Base-by-base conservation (phyloP, 2,329 filamentous ascomycete genomes). In the Gyromitra esculenta region DNA sequence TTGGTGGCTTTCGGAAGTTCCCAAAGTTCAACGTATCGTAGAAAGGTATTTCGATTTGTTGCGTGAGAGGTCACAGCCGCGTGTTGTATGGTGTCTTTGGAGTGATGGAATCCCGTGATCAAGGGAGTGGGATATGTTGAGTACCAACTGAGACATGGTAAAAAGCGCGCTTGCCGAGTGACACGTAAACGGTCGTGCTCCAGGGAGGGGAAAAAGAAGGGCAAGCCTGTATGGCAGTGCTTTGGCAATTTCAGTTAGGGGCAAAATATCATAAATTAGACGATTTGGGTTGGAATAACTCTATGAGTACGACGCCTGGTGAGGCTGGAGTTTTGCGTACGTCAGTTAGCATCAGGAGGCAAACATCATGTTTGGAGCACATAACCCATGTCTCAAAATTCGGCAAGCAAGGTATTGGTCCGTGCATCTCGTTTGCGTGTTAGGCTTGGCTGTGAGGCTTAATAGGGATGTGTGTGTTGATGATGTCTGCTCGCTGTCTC, bases 401-500 rank as follows among this genome's bases (percentile, higher is more conserved):
- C 39, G 54, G 65, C 39, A 60, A 48, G 39, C 65, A 69, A n/a
- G 54, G 54, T 31, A 60, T 69, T 69, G 66, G 66, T 50, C 66
- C 43, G 66, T 69, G 66, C 66, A 21, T 31, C 45, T 37, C 15
- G 18, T 5, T 59, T 35, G 25, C 9, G 13, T 37, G 13, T 39
- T 4, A 31, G 25, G 25, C 25, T 31, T 31, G 25, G 25, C 25
- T 4, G 4, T 3, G 25, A 31, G 25, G 25, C 25, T 31, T 31
- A 4, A 31, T 4, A 31, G 25, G 25, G 25, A 31, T 31, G 25
- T 31, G 25, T 31, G 25, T 3, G 25, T 31, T 31, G 25, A 31
- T 31, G 25, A 31, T 31, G 25, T 31, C 25, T 31, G 25, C 25
- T 31, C 4, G 25, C 25, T 31, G 25, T 31, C 25, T 31, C 25